Base-by-base conservation (phyloP, 2,329 filamentous ascomycete genomes). In the Alternaria incomplexa region DNA sequence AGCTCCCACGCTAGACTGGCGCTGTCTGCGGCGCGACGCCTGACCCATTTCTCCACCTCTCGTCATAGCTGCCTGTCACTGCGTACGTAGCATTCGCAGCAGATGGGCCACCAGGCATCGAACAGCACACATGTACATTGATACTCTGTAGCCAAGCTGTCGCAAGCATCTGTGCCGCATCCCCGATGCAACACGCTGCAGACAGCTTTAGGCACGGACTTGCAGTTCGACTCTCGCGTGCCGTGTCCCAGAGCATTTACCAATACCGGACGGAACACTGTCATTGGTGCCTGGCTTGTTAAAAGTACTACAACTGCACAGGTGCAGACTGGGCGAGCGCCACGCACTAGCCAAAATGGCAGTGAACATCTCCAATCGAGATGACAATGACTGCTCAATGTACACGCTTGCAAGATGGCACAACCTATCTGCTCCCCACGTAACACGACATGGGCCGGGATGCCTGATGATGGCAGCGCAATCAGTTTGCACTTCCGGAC, bases 1-100 rank as follows among this genome's bases (percentile, higher is more conserved):
- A 61, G 68, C 69, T 70, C 64, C 43, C 64, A 66, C 71, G 61
- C 72, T 72, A 74, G 65, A 66, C 64, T 70, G 70, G 68, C 64
- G 66, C 72, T 71, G 70, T 70, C 67, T 59, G 56, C 68, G 67
- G 71, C 66, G 64, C 66, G 58, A 55, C 63, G 67, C 69, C 69
- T 71, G 58, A 58, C 69, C 65, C 63, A 61, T 68, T 65, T 53
- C 61, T 69, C 59, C 64, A 61, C 62, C 46, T 67, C 70, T 73
- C 71, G 68, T 73, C 71, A 74, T 67, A 64, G 64, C 64, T 69
- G 62, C 57, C 66, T 68, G 56, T 52, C 30, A 52, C 51, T 48
- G 32, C 40, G 50, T 58, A 61, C 64, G 58, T 40, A 65, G 52
- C 56, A 58, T 57, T 66, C 44, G 28, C 57, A 61, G 22, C 51